phyloP scores from a whole-genome alignment of 2,329 filamentous ascomycete genomes.

The Aspergillus fischeri region DNA sequence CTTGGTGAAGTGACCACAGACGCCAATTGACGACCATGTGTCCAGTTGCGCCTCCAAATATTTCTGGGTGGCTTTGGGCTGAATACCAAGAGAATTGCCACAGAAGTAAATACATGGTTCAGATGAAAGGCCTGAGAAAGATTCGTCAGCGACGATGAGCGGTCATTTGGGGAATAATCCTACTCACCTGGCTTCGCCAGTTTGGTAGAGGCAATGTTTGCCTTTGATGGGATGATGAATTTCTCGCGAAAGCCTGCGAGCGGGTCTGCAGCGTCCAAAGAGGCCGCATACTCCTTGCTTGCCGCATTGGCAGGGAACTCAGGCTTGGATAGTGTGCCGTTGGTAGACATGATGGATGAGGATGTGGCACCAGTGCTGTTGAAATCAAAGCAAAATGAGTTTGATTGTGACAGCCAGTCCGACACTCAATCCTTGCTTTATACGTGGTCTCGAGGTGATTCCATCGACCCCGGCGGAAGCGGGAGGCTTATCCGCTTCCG shows the following conservation, averaged over 20 bases:
- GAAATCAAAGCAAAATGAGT: background rate
- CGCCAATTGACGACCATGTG: conserved; percentile 78
- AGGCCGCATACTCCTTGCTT: conserved; percentile 36
- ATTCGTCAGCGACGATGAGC: conserved; percentile 7
- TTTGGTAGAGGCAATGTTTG: conserved; percentile 63
- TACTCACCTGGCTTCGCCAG: conserved; percentile 41
- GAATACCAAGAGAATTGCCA: conserved; percentile 82
- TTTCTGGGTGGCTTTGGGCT: conserved; percentile 63
- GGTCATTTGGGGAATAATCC: background rate
- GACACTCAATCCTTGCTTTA: background rate
- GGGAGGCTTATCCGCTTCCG: conserved; percentile 24
- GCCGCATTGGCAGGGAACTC: conserved; percentile 29
- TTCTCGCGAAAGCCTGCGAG: conserved; percentile 61
- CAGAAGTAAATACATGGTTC: conserved; percentile 67
- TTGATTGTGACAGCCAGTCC: background rate
- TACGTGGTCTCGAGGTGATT: background rate
- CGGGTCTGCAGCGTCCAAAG: conserved; percentile 58
- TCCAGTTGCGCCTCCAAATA: conserved; percentile 69
- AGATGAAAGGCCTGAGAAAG: conserved; percentile 28
- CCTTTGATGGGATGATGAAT: conserved; percentile 73
- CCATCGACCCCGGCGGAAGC: background rate
- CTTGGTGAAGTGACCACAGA: conserved; percentile 73
- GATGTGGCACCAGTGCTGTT: background rate
- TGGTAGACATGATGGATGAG: conserved; percentile 11
- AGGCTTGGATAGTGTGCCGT: conserved; percentile 18